phyloP scores from a whole-genome alignment of 164 flowering plant genomes.

The Cinnamomum micranthum region DNA sequence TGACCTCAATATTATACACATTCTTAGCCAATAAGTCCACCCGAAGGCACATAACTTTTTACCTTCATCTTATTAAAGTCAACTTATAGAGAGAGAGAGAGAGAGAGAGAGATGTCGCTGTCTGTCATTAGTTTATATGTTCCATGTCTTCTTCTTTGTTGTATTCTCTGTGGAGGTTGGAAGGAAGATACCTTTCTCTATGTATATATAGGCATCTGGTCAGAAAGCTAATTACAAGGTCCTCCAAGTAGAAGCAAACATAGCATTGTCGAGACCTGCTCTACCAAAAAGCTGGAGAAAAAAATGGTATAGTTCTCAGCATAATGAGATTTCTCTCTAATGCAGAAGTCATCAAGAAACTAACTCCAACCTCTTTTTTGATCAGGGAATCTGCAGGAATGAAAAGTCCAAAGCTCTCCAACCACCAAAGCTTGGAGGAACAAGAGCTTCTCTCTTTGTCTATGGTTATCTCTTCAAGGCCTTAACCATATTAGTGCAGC shows the following conservation, averaged over 20 bases:
- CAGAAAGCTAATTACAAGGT: neutral
- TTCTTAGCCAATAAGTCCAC: neutral
- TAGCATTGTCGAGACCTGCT: neutral
- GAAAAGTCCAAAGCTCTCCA: slow-evolving; percentile 16
- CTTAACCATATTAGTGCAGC: neutral
- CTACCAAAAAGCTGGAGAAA: neutral
- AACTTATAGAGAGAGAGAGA: slow-evolving; percentile 1
- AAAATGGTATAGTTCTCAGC: slow-evolving; percentile 7
- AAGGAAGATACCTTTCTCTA: slow-evolving; percentile 7
- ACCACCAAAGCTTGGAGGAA: slow-evolving; percentile 44
- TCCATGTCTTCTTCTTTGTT: neutral
- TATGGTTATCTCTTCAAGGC: slow-evolving; percentile 37
- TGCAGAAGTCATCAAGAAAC: neutral
- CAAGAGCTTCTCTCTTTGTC: slow-evolving; percentile 53
- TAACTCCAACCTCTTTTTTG: neutral
- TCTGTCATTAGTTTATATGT: neutral
- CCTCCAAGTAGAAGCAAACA: neutral
- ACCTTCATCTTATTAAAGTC: neutral
- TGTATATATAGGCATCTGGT: neutral
- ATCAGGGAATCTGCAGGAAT: slow-evolving; percentile 38
- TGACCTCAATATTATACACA: too few species aligned
- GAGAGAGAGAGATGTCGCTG: neutral
- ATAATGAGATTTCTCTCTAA: neutral
- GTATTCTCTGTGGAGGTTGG: neutral
- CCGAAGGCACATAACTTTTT: neutral